Evolutionary conservation across 805 yeast genomes (phyloP).

Genomic region (Saturnispora ahearnii): DNA sequence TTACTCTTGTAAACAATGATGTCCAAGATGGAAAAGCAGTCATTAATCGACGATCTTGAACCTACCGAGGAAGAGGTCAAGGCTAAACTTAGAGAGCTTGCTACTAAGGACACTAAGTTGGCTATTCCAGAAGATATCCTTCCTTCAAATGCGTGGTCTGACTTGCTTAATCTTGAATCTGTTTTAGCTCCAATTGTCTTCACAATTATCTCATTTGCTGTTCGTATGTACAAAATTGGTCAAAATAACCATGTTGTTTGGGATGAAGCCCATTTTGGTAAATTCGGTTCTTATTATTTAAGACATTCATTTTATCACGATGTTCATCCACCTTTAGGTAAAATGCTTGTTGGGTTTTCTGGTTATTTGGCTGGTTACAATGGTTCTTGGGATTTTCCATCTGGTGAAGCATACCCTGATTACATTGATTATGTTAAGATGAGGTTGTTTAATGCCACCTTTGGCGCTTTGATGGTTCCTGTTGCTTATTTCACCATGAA

Average conservation of each 20-base stretch:
- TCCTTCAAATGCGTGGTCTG: constrained; percentile 10
- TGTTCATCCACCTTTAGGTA: constrained; percentile 96
- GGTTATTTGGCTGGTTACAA: constrained; percentile 52
- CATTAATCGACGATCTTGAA: constrained; percentile 7
- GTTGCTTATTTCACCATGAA: constrained; percentile 76
- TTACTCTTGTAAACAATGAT: background rate
- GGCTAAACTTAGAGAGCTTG: constrained; percentile 24
- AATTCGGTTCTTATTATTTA: constrained; percentile 86
- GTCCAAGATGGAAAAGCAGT: constrained; percentile 9
- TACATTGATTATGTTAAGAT: constrained; percentile 71
- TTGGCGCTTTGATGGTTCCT: constrained; percentile 80
- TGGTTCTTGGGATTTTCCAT: constrained; percentile 83
- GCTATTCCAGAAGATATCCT: constrained; percentile 13
- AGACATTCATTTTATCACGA: constrained; percentile 88
- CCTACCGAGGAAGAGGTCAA: constrained; percentile 26
- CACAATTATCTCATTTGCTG: constrained; percentile 59
- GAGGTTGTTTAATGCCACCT: constrained; percentile 81
- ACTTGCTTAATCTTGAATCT: constrained; percentile 20
- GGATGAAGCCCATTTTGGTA: constrained; percentile 94
- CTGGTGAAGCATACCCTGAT: constrained; percentile 70
- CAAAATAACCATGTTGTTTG: constrained; percentile 57
- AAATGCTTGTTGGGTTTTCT: constrained; percentile 80
- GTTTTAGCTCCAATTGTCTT: constrained; percentile 49
- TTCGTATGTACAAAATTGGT: constrained; percentile 61
- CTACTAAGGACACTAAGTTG: constrained; percentile 13